Evolutionary conservation across 2,329 filamentous ascomycete species (phyloP), one percentile per base, ranked within the genome.

Genomic region (Rosellinia necatrix): DNA sequence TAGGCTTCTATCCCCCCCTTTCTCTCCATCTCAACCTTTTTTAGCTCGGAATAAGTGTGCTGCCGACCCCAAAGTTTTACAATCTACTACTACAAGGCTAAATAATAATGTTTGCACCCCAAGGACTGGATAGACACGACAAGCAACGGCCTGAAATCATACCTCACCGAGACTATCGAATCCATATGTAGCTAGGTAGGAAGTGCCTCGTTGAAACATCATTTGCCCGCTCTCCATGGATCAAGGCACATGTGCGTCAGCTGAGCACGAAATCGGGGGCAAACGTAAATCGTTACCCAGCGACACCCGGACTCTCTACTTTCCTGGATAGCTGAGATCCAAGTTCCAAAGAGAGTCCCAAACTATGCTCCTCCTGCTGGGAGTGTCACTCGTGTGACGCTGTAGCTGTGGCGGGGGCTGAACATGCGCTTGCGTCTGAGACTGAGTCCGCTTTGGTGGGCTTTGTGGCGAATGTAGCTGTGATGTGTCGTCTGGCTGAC

Each of bases 281-380:
- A n/a, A n/a, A 21, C 9, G 19, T 12, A 6, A 27, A 19, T 43
- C 25, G 29, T 24, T 8, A 21, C 34, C 25, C 15, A 43, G 37
- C 34, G 48, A 37, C 35, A 41, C 15, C n/a, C 34, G 27, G 17
- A 10, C 7, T 22, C 7, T 64, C 56, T 76, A 79, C 61, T 81
- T 82, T 46, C 66, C 66, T 15, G 68, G 67, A 59, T 82, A 79
- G 59, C 75, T 83, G 41, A 85, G 76, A 64, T 87, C 83, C 22
- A 86, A 67, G 59, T 77, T 83, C 84, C 84, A 87, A 13, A 87
- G 70, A 10, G 81, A 78, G 62, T 86, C 83, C 83, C 83, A 88
- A 8, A 86, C 76, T 3, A 85, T 74, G 24, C 80, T 83, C 64
- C 72, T 80, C 70, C 77, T 59, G 13, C 46, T 62, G 10, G 58